Percentiles rank a stretch among this genome's conserved stretches.
These are phyloP conservation scores for Leptographium galeiforme DNA, from an alignment of 2,329 filamentous ascomycete genomes.

Conservation along the genomic window DNA sequence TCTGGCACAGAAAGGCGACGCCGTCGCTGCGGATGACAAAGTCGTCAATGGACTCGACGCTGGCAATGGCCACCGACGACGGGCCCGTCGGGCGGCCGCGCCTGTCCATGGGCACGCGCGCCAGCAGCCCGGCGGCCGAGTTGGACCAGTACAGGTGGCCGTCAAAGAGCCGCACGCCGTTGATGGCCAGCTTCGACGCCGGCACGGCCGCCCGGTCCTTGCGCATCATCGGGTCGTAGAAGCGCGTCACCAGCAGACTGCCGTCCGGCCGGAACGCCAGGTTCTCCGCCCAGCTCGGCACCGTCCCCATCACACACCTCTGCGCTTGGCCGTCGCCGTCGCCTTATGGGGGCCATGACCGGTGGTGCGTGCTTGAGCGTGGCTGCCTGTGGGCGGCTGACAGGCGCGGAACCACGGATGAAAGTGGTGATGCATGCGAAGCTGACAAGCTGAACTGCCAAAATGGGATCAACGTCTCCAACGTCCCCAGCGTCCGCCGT, in stretches of 20 bases:
- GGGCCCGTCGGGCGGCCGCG: slow-evolving; percentile 3
- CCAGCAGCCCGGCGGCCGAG: slow-evolving; percentile 11
- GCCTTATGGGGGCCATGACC: no score
- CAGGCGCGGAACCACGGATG: no score
- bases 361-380: no score
- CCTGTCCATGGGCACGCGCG: slow-evolving; percentile 11
- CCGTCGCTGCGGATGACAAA: slow-evolving; percentile 13
- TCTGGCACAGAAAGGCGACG: slow-evolving; percentile 9
- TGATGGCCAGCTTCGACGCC: slow-evolving; percentile 7
- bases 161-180: slow-evolving; percentile 15
- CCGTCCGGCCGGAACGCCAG: slow-evolving; percentile 22
- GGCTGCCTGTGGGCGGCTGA: no score
- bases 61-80: slow-evolving; percentile 6
- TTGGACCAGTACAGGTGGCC: slow-evolving; percentile 16
- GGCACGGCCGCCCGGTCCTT: neutral
- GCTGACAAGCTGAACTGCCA: no score
- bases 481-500: no score
- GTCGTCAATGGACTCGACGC: slow-evolving; percentile 10
- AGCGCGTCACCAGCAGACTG: slow-evolving; percentile 19
- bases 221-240: slow-evolving; percentile 14
- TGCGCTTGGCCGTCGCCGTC: no score
- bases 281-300: slow-evolving; percentile 19
- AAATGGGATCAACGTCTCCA: no score
- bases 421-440: no score
- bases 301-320: neutral